phyloP scores from a whole-genome alignment of 495 filamentous ascomycete genomes.

The Tetracladium setigerum region DNA sequence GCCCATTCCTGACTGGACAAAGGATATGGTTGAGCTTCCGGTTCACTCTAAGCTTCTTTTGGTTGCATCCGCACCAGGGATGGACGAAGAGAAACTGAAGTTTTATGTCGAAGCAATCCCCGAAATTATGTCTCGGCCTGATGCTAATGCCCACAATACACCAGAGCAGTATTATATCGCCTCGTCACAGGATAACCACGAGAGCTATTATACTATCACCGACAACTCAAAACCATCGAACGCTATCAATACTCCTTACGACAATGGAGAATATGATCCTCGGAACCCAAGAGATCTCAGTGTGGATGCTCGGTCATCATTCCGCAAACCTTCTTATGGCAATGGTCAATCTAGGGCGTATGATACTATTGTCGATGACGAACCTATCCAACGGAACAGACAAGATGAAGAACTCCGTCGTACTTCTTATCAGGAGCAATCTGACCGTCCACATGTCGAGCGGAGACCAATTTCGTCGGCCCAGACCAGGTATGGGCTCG shows the following conservation, averaged over 20 bases:
- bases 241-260: slow-evolving; percentile 8
- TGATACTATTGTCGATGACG: not conserved
- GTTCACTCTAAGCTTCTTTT: slow-evolving; percentile 39
- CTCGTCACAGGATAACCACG: slow-evolving; percentile 19
- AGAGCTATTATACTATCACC: slow-evolving; percentile 14
- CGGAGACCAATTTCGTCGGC: slow-evolving; percentile 1
- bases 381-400: not conserved
- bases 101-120: slow-evolving; percentile 55
- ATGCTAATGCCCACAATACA: not conserved
- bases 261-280: slow-evolving; percentile 20
- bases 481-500: not conserved
- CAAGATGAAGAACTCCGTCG: not conserved
- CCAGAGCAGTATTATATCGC: slow-evolving; percentile 3
- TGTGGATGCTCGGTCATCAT: not conserved
- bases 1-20: slow-evolving; percentile 49
- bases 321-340: not conserved
- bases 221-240: slow-evolving; percentile 6
- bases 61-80: slow-evolving; percentile 37
- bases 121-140: slow-evolving; percentile 11
- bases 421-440: not conserved
- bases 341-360: not conserved
- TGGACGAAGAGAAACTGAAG: slow-evolving; percentile 47
- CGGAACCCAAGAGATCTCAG: slow-evolving; percentile 13
- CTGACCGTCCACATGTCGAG: slow-evolving; percentile 6
- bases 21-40: slow-evolving; percentile 64